A percentile compares a stretch with the other conserved stretches of the same genome.
Evolutionary conservation across 192 early-diverging fungal genomes (phyloP).

Genomic region (Coemansia sp.): DNA sequence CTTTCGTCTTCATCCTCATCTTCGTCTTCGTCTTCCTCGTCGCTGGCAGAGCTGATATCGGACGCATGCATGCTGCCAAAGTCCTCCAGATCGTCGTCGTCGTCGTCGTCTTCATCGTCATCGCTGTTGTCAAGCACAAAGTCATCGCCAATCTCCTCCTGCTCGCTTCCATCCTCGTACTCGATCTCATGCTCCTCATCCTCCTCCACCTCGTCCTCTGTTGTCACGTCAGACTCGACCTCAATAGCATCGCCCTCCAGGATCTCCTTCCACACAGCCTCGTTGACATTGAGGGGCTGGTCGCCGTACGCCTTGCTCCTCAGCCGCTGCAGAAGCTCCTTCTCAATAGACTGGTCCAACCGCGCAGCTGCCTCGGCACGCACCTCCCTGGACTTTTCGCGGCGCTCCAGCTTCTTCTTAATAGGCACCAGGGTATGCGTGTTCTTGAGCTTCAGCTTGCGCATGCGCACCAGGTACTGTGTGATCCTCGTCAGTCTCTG

Average conservation of each 20-base stretch:
- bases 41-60: conserved; percentile 63
- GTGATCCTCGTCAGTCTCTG: conserved; percentile 95
- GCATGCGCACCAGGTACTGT: conserved; percentile 93
- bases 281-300: conserved; percentile 91
- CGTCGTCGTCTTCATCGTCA: conserved; percentile 12
- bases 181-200: conserved; percentile 37
- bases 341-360: conserved; percentile 90
- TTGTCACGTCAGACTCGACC: conserved; percentile 64
- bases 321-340: conserved; percentile 90
- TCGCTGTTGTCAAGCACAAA: conserved; percentile 54
- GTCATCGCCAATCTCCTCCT: conserved; percentile 56
- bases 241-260: conserved; percentile 74
- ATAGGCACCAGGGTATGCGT: conserved; percentile 76
- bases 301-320: conserved; percentile 95
- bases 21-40: conserved; percentile 57
- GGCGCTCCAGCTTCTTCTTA: conserved; percentile 91
- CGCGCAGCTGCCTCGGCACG: conserved; percentile 91
- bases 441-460: conserved; percentile 82
- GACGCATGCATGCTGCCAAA: conserved; percentile 36
- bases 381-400: conserved; percentile 81
- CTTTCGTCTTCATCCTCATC: conserved; percentile 56
- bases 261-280: conserved; percentile 85
- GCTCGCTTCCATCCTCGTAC: conserved; percentile 39
- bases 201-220: conserved; percentile 65
- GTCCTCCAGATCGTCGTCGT: conserved; percentile 50